Evolutionary conservation across 495 filamentous ascomycete species (phyloP).

Genomic region (Xylaria longipes): DNA sequence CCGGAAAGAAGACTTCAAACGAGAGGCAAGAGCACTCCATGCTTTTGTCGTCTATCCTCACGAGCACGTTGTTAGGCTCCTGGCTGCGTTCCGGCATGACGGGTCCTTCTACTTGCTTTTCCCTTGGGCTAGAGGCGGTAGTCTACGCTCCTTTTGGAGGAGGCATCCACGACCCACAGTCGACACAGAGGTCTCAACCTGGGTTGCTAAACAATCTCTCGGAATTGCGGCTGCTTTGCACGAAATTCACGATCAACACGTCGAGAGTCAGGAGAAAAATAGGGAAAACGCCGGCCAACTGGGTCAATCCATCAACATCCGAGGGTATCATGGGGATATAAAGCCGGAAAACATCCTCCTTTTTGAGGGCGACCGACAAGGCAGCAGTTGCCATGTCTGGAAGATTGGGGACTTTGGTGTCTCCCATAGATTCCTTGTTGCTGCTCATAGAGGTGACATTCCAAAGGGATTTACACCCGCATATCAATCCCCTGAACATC

Average conservation of each 20-base stretch:
- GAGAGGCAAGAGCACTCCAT: neutral
- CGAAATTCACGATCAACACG: neutral
- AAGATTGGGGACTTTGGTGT: slow-evolving; percentile 14
- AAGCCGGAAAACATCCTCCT: slow-evolving; percentile 4
- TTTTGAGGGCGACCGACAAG: slow-evolving; percentile 3
- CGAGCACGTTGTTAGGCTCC: neutral
- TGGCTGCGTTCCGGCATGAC: neutral
- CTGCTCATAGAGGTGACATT: neutral
- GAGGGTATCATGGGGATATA: neutral
- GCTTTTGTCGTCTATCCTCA: neutral
- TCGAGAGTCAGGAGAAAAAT: neutral
- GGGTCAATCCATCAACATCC: too few species aligned
- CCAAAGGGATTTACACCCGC: slow-evolving; percentile 4
- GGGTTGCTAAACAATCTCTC: neutral
- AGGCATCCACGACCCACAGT: neutral
- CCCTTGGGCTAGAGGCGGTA: neutral
- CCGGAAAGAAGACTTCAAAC: slow-evolving; percentile 5
- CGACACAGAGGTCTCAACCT: neutral
- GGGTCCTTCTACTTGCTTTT: slow-evolving; percentile 6
- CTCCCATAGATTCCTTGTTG: neutral
- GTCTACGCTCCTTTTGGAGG: neutral
- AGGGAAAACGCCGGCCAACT: neutral
- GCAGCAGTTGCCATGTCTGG: neutral
- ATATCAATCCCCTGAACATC: slow-evolving; percentile 8
- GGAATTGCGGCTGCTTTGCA: neutral